These are phyloP conservation scores for Colletotrichum abscissum DNA, from an alignment of 2,329 filamentous ascomycete genomes.

Conservation along the genomic window DNA sequence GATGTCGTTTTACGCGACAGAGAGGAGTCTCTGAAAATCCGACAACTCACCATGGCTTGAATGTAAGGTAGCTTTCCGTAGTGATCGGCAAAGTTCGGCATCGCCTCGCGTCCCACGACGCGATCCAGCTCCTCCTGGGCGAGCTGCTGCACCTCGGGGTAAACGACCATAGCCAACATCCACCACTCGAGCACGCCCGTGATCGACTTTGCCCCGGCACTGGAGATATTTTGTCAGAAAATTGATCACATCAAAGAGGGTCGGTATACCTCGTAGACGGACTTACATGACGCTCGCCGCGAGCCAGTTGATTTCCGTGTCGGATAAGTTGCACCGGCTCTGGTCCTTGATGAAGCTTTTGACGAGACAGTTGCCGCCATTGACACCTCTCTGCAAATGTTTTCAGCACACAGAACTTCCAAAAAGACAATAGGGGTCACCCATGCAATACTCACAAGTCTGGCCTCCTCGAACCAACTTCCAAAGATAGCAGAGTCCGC, in stretches of 20 bases:
- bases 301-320: not conserved
- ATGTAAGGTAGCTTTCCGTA: not conserved
- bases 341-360: not conserved
- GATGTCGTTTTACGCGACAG: not conserved
- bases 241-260: not conserved
- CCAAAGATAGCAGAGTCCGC: not conserved
- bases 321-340: not conserved
- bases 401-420: too few species aligned
- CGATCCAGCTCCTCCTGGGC: not conserved
- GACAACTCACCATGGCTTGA: not conserved
- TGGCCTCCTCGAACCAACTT: not conserved
- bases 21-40: fast-evolving
- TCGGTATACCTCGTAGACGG: not conserved
- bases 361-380: not conserved
- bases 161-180: not conserved
- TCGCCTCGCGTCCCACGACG: not conserved
- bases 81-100: not conserved
- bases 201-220: not conserved
- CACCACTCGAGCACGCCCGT: not conserved
- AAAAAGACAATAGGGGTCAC: too few species aligned
- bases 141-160: not conserved
- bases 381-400: not conserved
- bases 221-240: not conserved
- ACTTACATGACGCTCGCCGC: not conserved
- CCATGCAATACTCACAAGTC: not conserved